Percentiles rank a stretch among this genome's conserved stretches.
These are phyloP conservation scores for Taiozyma onychis DNA, from an alignment of 1,139 yeast species.

Conservation along the genomic window DNA sequence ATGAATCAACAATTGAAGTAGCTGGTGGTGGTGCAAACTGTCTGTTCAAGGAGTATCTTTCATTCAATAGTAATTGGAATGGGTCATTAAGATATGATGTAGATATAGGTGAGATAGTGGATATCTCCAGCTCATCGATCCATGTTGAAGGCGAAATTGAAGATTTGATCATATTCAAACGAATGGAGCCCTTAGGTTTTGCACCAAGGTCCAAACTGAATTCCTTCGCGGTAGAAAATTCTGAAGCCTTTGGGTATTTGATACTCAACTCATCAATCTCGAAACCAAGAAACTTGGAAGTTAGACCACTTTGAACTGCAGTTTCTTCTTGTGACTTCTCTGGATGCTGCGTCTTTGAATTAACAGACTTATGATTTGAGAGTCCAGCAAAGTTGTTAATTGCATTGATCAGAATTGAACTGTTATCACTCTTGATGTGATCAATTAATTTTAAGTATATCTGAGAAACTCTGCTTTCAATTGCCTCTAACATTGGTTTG, in stretches of 20 bases:
- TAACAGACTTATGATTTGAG: slow-evolving; percentile 16
- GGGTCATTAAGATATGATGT: slow-evolving; percentile 37
- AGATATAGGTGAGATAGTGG: slow-evolving; percentile 31
- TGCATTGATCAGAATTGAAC: slow-evolving; percentile 39
- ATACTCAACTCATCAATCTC: slow-evolving; percentile 5
- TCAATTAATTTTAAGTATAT: slow-evolving; percentile 37
- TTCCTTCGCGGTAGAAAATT: slow-evolving; percentile 1
- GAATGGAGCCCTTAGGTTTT: slow-evolving; percentile 21
- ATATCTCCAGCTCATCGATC: slow-evolving; percentile 30
- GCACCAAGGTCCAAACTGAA: slow-evolving; percentile 16
- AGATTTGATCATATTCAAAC: slow-evolving; percentile 24
- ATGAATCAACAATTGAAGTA: slow-evolving; percentile 64
- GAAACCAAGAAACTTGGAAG: slow-evolving; percentile 8
- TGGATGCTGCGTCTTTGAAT: neutral
- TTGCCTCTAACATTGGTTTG: slow-evolving; percentile 8
- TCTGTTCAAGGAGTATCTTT: slow-evolving; percentile 23
- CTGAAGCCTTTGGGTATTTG: slow-evolving; percentile 1
- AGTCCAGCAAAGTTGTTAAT: slow-evolving; percentile 39
- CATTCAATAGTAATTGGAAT: slow-evolving; percentile 26
- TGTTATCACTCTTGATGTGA: slow-evolving; percentile 36
- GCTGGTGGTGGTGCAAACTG: slow-evolving; percentile 31
- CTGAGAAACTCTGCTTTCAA: slow-evolving; percentile 39
- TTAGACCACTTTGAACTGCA: slow-evolving; percentile 1
- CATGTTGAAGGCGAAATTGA: slow-evolving; percentile 29
- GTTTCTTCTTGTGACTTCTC: neutral